Base-by-base conservation (phyloP, 257 asterid genomes). In the Lantana camara region DNA sequence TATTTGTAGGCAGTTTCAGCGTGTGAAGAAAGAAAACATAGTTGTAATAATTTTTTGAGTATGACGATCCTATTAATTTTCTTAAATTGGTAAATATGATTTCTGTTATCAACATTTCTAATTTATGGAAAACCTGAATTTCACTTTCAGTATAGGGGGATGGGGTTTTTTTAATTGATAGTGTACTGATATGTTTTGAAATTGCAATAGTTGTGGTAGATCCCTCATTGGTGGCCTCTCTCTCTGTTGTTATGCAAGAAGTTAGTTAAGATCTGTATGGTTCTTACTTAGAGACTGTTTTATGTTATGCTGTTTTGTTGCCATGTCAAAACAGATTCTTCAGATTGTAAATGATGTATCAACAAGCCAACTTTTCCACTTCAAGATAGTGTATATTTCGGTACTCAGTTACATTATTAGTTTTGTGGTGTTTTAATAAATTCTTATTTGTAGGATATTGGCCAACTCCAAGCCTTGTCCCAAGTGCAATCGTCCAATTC, bases 401-500 rank as follows among this genome's bases (percentile, higher is more conserved):
- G 16, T 14, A 61, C 27, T 24, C 42, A 49, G 29, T n/a, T 20
- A 56, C 17, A 37, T 52, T 59, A 29, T 40, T 72, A 17, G 64
- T 51, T 30, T 47, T 27, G 9, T 52, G 24, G 30, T 64, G 41
- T 56, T 23, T 66, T 58, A 59, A 22, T 54, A 37, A 9, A 57
- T 60, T 21, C 66, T 72, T 62, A 71, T 57, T 38, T 48, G 40
- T 69, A 94, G 99, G 98, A 94, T 94, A 64, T 71, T 94, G 90
- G 99, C 99, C 60, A 94, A 94, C 78, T 94, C 99, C 58, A 94
- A 94, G 79, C 99, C 99, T 76, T 94, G 99, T 73, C 99, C 99
- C 19, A 94, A 90, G 82, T 94, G 99, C 86, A 94, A 94, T 80
- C 92, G 99, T 41, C 99, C 99, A 44, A 94, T 94, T 68, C 98